These are phyloP conservation scores for Mariannaea sp. DNA, from an alignment of 2,329 filamentous ascomycete species.

Conservation along the genomic window DNA sequence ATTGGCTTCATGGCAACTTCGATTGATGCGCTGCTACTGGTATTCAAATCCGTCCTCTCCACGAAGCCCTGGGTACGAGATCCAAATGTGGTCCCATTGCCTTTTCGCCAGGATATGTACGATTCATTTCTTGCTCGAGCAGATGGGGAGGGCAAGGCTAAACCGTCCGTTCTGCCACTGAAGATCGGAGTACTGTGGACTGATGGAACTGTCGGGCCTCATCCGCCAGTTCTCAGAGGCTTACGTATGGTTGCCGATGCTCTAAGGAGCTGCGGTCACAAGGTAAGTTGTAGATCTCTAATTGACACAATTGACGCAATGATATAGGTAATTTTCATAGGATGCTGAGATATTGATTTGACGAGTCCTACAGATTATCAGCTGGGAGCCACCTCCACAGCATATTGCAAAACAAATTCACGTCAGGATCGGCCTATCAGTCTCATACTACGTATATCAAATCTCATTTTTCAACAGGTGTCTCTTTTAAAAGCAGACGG, in stretches of 20 bases:
- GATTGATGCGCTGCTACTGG: conserved; percentile 56
- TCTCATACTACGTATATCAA: too few species aligned
- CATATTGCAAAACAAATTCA: conserved; percentile 19
- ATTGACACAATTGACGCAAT: background rate
- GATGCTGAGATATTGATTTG: background rate
- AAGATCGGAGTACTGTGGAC: conserved; percentile 59
- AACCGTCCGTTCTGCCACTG: conserved; percentile 42
- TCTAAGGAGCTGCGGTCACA: conserved; percentile 45
- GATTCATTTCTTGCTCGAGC: conserved; percentile 46
- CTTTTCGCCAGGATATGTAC: conserved; percentile 60
- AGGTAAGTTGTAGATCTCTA: conserved; percentile 29
- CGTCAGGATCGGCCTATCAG: background rate
- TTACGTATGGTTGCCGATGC: conserved; percentile 4
- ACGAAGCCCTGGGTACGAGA: conserved; percentile 69
- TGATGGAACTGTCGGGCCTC: conserved; percentile 55
- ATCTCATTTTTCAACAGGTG: background rate
- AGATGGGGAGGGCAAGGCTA: background rate
- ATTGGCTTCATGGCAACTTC: conserved; percentile 67
- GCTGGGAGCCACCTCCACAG: conserved; percentile 25
- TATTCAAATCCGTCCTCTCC: conserved; percentile 60
- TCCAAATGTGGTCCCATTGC: conserved; percentile 67
- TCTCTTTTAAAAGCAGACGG: conserved; percentile 44
- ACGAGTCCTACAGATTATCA: conserved; percentile 37
- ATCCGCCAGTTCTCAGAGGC: conserved; percentile 60
- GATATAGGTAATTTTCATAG: too few species aligned